phyloP scores from a whole-genome alignment of 176 grass and related monocot species.

The Juncus effusus region DNA sequence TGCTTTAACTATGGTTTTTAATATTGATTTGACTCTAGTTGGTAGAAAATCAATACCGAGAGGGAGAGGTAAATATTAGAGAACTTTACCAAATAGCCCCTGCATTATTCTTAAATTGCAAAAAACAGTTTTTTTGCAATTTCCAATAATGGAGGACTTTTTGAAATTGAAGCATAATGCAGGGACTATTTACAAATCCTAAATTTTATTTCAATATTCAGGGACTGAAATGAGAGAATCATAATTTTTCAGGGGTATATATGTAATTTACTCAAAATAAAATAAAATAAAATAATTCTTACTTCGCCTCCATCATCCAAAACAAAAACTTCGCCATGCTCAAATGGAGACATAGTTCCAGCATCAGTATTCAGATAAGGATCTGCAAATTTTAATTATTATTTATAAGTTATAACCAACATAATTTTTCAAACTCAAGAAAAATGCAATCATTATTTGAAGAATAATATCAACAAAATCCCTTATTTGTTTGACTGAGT shows the following conservation, averaged over 20 bases:
- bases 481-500: constrained; percentile 29
- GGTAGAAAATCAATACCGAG: too few species aligned
- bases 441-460: too few species aligned
- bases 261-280: constrained; percentile 17
- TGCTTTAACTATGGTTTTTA: too few species aligned
- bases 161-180: too few species aligned
- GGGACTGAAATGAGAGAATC: background rate
- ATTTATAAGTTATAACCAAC: too few species aligned
- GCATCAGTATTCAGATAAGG: constrained; percentile 99
- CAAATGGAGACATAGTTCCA: constrained; percentile 97
- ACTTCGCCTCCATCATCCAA: constrained; percentile 98
- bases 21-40: too few species aligned
- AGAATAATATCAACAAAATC: constrained; percentile 23
- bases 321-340: constrained; percentile 96
- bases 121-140: too few species aligned
- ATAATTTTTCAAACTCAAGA: too few species aligned
- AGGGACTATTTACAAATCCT: background rate
- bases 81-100: background rate
- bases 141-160: too few species aligned
- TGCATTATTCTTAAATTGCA: too few species aligned
- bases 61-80: background rate
- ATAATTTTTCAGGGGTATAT: background rate
- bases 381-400: constrained; percentile 44
- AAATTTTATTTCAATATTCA: background rate
- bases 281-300: constrained; percentile 27